Percentiles rank a stretch among this genome's conserved stretches.
phyloP scores from a whole-genome alignment of 2,329 filamentous ascomycete genomes.

The Curvularia sp. region DNA sequence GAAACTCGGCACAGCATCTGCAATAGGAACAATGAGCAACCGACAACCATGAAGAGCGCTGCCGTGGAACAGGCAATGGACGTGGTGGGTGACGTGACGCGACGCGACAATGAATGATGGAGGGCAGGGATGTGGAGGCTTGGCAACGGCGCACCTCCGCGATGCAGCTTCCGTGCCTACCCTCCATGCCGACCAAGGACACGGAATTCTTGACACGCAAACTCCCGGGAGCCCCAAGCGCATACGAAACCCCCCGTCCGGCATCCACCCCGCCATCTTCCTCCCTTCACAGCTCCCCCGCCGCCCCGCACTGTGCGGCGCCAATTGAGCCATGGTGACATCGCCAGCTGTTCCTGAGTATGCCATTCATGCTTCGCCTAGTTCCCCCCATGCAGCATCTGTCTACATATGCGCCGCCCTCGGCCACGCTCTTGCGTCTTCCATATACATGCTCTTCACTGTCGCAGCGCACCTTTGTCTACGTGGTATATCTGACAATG shows the following conservation, averaged over 20 bases:
- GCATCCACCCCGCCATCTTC: slow-evolving; percentile 21
- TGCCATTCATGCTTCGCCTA: slow-evolving; percentile 30
- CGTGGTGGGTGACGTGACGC: slow-evolving; percentile 23
- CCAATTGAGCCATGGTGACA: slow-evolving; percentile 52
- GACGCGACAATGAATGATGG: slow-evolving; percentile 24
- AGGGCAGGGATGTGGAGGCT: slow-evolving; percentile 16
- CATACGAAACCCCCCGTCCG: slow-evolving; percentile 20
- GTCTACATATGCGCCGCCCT: slow-evolving; percentile 8
- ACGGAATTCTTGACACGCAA: slow-evolving; percentile 27
- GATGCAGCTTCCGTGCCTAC: slow-evolving; percentile 27
- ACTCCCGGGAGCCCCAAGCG: slow-evolving; percentile 19
- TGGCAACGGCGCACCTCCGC: slow-evolving; percentile 29
- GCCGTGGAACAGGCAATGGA: background rate
- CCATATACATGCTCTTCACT: background rate
- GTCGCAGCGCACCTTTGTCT: background rate
- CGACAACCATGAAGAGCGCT: slow-evolving; percentile 17
- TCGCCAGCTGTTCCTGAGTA: slow-evolving; percentile 55
- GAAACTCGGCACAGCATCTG: slow-evolving; percentile 21
- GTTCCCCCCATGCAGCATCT: slow-evolving; percentile 11
- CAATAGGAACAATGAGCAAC: slow-evolving; percentile 3
- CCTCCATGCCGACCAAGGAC: slow-evolving; percentile 23
- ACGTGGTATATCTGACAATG: slow-evolving; percentile 10
- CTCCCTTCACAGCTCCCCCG: slow-evolving; percentile 9
- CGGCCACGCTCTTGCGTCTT: background rate
- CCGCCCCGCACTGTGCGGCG: slow-evolving; percentile 30